Evolutionary conservation across 2,329 filamentous ascomycete species (phyloP).

Genomic region (Ophiocordyceps camponoti-leonardi): DNA sequence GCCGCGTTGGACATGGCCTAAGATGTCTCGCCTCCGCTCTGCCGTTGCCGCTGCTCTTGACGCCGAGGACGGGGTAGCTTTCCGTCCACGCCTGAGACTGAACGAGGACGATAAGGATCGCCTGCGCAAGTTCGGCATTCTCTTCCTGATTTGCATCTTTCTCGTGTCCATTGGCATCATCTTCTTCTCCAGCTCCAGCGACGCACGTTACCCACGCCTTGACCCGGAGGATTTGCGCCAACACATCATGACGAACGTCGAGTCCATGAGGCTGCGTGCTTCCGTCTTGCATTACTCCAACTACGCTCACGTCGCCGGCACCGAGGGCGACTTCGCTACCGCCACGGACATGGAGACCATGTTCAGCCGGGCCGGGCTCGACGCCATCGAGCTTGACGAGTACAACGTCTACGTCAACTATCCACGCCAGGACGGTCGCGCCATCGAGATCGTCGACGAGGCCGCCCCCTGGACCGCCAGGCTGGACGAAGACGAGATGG

Average conservation of each 20-base stretch:
- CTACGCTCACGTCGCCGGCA: slow-evolving; percentile 87
- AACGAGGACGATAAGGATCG: not conserved
- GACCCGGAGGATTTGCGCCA: slow-evolving; percentile 67
- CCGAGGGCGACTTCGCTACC: slow-evolving; percentile 74
- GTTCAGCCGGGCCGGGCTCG: slow-evolving; percentile 56
- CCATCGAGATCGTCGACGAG: slow-evolving; percentile 61
- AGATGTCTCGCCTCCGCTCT: slow-evolving; percentile 13
- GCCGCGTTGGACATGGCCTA: slow-evolving; percentile 32
- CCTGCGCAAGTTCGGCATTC: slow-evolving; percentile 10
- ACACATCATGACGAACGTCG: slow-evolving; percentile 57
- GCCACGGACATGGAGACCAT: slow-evolving; percentile 70
- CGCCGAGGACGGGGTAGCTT: slow-evolving; percentile 23
- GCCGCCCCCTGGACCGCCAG: slow-evolving; percentile 60
- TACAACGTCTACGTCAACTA: slow-evolving; percentile 91
- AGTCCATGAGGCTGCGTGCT: slow-evolving; percentile 50
- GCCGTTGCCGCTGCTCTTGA: slow-evolving; percentile 1
- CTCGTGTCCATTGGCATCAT: slow-evolving; percentile 67
- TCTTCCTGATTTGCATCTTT: slow-evolving; percentile 57
- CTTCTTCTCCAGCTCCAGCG: slow-evolving; percentile 71
- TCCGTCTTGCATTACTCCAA: slow-evolving; percentile 62
- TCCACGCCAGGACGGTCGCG: slow-evolving; percentile 57
- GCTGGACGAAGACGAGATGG: slow-evolving; percentile 62
- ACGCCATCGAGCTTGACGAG: slow-evolving; percentile 58
- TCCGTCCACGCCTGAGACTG: not conserved
- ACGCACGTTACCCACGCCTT: slow-evolving; percentile 54